These are phyloP conservation scores for Monilinia vaccinii-corymbosi DNA, from an alignment of 2,329 filamentous ascomycete species.

Conservation along the genomic window DNA sequence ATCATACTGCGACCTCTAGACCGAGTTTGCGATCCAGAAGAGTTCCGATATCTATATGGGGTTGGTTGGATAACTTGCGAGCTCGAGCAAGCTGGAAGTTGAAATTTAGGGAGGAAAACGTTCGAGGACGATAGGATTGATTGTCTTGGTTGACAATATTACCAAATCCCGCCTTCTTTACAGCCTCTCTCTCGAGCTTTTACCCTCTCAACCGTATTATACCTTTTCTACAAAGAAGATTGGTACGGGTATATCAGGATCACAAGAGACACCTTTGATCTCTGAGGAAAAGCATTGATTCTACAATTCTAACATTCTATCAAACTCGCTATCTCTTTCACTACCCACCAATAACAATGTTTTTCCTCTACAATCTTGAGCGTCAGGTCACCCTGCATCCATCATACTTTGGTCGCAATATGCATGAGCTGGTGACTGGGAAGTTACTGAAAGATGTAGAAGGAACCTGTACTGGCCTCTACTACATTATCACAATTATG, in stretches of 20 bases:
- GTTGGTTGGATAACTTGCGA: not conserved
- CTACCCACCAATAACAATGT: conserved; percentile 51
- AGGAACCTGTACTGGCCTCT: conserved; percentile 88
- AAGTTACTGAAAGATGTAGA: conserved; percentile 90
- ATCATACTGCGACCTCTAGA: not conserved
- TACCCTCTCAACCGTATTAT: not conserved
- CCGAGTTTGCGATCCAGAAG: not conserved
- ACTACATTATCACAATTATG: conserved; percentile 97
- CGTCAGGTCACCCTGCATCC: conserved; percentile 91
- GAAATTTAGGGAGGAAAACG: not conserved
- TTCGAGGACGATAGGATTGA: not conserved
- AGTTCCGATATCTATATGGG: conserved; percentile 5
- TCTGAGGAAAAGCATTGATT: not conserved
- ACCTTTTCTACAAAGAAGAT: not conserved
- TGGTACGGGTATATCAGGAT: not conserved
- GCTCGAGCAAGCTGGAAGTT: not conserved
- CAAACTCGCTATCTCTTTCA: not conserved
- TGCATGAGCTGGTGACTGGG: conserved; percentile 82
- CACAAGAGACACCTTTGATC: not conserved
- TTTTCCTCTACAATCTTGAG: conserved; percentile 96
- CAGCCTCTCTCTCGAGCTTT: not conserved
- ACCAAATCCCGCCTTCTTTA: not conserved
- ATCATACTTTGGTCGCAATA: conserved; percentile 91
- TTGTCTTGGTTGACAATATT: not conserved
- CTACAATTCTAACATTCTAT: not conserved